Base-by-base conservation (phyloP, 345 rosid species). In the Tarenaya hassleriana region DNA sequence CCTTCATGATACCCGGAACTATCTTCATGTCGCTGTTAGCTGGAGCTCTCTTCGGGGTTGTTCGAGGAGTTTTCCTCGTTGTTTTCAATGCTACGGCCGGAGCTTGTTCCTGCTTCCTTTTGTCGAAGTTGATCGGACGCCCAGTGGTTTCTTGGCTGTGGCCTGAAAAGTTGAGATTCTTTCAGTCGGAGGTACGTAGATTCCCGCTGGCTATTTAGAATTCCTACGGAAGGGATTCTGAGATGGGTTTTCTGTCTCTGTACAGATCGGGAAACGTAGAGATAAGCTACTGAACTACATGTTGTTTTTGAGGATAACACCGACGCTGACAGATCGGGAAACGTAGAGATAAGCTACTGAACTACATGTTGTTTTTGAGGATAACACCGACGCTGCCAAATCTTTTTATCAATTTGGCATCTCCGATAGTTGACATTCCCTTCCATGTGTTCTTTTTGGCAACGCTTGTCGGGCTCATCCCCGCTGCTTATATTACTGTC, bases 1-100 rank as follows among this genome's bases (percentile, higher is more conserved):
- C 98, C 14, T 92, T 92, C 56, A 92, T 92, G 98, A 92, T 92
- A 53, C 98, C 98, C 8, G 98, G 98, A 68, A 92, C 98, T 14
- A 84, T 92, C 77, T 92, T 92, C 75, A 84, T 92, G 98, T 92
- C 98, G 39, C 55, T 88, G 63, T 88, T 92, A 10, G 98, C 98
- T 21, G 98, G 98, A 58, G 98, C 98, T 41, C 95, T 92, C 57
- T 92, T 84, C 63, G 98, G 98, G 0, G 90, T 85, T 38, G 46
- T 85, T 31, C 79, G 85, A 75, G 98, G 96, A 51, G 77, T 92
- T 60, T 18, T 92, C 69, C 67, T 92, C 32, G 98, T 92, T 52
- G 84, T 92, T 62, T 81, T 84, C 73, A 92, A 92, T 49, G 88
- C 98, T 37, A 79, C 98, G 0, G 90, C 92, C 1, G 98, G 98